Evolutionary conservation across 176 grass and related monocot species (phyloP), one percentile per base, ranked within the genome.

Genomic region (Oropetium thomaeum): DNA sequence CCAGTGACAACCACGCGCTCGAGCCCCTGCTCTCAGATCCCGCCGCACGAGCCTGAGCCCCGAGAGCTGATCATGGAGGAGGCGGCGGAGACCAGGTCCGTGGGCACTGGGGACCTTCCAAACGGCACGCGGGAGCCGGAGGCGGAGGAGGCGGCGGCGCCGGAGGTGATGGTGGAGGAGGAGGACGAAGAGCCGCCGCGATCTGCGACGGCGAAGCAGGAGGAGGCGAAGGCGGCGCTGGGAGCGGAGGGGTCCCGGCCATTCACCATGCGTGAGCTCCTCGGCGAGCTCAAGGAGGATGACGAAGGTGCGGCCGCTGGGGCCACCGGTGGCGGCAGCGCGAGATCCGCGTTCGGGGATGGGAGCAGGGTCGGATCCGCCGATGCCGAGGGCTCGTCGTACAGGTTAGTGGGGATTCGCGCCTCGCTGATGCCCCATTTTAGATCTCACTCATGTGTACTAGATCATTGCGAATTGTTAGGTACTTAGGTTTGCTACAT

Each of bases 251-350:
- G 75, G 58, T 88, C 82, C 70, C 85, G 87, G 51, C 65, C 87
- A 44, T 92, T 99, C 83, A 88, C 85, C 65, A 82, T 88, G 91
- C 81, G 96, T 59, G 82, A 83, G 82, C 89, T 99, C 43, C 82
- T 99, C 34, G 81, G 88, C 23, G 91, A 98, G 68, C 76, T 99
- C 34, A 96, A 95, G 78, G 92, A 96, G 63, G 92, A 90, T 51
- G 80, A 77, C 58, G 74, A 88, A 27, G 22, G 3, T 75, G 69
- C 62, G 39, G 55, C 45, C 9, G 26, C 30, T 12, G 53, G 57
- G 59, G 67, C 58, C 41, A 58, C 60, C 26, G 71, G 40, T 13
- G 63, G 44, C 57, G 76, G 75, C 51, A 69, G 73, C 35, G 75
- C 15, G 62, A 74, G 75, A 81, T 79, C 88, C 55, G 86, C 78